Evolutionary conservation across 2,329 filamentous ascomycete genomes (phyloP).

Genomic region (Sordariomycetes sp.): DNA sequence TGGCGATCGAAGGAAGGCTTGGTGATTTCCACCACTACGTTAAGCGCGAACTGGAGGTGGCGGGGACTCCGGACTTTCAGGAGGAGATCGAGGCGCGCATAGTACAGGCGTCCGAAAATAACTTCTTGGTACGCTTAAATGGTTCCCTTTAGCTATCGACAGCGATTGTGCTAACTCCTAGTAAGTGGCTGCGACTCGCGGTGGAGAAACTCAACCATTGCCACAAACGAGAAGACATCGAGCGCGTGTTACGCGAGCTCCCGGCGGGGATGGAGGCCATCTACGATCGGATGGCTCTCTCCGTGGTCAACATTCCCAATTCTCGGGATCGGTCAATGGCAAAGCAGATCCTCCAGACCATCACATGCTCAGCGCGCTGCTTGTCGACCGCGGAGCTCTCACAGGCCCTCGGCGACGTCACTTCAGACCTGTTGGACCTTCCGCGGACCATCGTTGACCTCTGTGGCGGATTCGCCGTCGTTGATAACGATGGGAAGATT

Average conservation of each 20-base stretch:
- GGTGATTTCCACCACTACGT: slow-evolving; percentile 12
- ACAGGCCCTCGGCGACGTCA: slow-evolving; percentile 11
- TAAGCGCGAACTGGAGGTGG: slow-evolving; percentile 9
- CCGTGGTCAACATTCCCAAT: slow-evolving; percentile 8
- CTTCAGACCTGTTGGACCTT: slow-evolving; percentile 13
- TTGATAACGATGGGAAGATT: slow-evolving; percentile 16
- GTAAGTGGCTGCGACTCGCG: slow-evolving; percentile 16
- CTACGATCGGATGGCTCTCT: slow-evolving; percentile 19
- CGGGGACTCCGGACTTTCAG: slow-evolving; percentile 7
- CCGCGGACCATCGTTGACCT: slow-evolving; percentile 14
- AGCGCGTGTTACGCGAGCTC: slow-evolving; percentile 13
- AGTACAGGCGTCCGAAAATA: slow-evolving; percentile 14
- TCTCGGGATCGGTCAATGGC: slow-evolving; percentile 9
- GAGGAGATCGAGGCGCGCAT: slow-evolving; percentile 12
- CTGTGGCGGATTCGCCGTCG: slow-evolving; percentile 18
- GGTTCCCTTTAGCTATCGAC: neutral
- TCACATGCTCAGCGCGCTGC: slow-evolving; percentile 12
- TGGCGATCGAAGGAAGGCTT: slow-evolving; percentile 7
- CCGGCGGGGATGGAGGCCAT: slow-evolving; percentile 19
- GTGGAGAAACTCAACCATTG: slow-evolving; percentile 16
- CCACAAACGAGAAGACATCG: slow-evolving; percentile 13
- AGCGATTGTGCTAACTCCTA: neutral
- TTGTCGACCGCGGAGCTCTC: slow-evolving; percentile 13
- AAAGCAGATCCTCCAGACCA: slow-evolving; percentile 13
- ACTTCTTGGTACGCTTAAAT: slow-evolving; percentile 14